These are phyloP conservation scores for Citrus medica DNA, from an alignment of 345 rosid genomes.

Conservation along the genomic window DNA sequence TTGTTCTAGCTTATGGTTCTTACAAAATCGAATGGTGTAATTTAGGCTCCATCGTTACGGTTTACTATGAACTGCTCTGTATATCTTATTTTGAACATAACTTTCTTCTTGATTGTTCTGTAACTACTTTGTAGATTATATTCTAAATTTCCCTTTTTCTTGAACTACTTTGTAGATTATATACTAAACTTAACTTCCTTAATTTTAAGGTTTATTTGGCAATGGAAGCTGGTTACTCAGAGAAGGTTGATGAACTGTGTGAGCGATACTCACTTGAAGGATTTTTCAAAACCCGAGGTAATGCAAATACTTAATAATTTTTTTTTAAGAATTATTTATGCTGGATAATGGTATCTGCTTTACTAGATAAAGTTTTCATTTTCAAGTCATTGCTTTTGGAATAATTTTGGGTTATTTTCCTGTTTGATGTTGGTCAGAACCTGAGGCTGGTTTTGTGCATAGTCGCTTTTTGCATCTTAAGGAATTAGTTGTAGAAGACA, in stretches of 20 bases:
- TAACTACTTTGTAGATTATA: neutral
- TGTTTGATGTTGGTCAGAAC: conserved; percentile 45
- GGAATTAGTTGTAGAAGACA: conserved; percentile 60
- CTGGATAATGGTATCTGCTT: neutral
- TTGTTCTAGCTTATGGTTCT: neutral
- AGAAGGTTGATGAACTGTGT: conserved; percentile 93
- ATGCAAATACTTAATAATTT: neutral
- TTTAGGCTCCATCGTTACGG: neutral
- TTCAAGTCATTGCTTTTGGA: neutral
- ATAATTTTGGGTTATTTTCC: conserved; percentile 3
- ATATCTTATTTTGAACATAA: neutral
- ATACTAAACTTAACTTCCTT: neutral
- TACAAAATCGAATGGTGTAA: neutral
- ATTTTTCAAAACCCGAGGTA: conserved; percentile 60
- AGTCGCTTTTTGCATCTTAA: conserved; percentile 53
- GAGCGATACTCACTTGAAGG: conserved; percentile 74
- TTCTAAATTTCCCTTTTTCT: neutral
- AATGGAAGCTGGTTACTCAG: conserved; percentile 94
- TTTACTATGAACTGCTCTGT: neutral
- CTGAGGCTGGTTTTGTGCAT: conserved; percentile 35
- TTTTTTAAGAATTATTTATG: neutral
- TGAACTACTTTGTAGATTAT: neutral
- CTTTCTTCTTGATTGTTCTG: neutral
- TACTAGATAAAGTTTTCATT: neutral
- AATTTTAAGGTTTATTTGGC: conserved; percentile 80